A percentile compares a stretch with the other conserved stretches of the same genome.
These are phyloP conservation scores for Candida verbasci DNA, from an alignment of 805 yeast genomes.

Conservation along the genomic window DNA sequence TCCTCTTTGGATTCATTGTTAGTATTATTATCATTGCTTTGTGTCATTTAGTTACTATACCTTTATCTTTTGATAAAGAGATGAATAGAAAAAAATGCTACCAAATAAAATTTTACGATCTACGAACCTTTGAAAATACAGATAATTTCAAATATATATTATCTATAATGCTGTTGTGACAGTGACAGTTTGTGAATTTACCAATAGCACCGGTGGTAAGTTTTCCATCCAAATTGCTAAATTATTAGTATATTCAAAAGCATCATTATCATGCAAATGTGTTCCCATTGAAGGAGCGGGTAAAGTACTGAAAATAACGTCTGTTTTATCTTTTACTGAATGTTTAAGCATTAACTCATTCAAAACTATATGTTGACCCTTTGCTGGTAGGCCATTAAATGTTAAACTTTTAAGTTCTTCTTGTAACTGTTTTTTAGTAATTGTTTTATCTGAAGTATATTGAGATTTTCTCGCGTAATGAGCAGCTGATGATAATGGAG, in stretches of 20 bases:
- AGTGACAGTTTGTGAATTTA: slow-evolving; percentile 92
- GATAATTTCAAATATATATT: too few species aligned
- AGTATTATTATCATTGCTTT: slow-evolving; percentile 4
- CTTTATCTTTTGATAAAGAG: too few species aligned
- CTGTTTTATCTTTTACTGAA: slow-evolving; percentile 52
- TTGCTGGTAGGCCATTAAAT: slow-evolving; percentile 86
- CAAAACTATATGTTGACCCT: slow-evolving; percentile 82
- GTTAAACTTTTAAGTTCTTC: slow-evolving; percentile 39
- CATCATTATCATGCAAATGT: slow-evolving; percentile 61
- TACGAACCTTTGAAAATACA: too few species aligned
- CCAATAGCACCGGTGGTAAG: slow-evolving; percentile 75
- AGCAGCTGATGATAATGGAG: slow-evolving; percentile 6
- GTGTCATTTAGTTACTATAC: slow-evolving; percentile 2
- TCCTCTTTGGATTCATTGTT: slow-evolving; percentile 22
- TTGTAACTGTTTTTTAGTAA: slow-evolving; percentile 33
- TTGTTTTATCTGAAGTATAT: slow-evolving; percentile 6
- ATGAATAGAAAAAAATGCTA: too few species aligned
- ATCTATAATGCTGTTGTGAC: slow-evolving; percentile 83
- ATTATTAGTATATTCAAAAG: slow-evolving; percentile 71
- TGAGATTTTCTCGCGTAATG: slow-evolving; percentile 6
- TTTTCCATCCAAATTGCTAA: slow-evolving; percentile 77
- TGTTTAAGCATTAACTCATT: slow-evolving; percentile 75
- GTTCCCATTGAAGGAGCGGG: slow-evolving; percentile 88
- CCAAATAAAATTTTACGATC: neutral
- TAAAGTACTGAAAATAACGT: slow-evolving; percentile 79